These are phyloP conservation scores for Roridomyces roridus DNA, from an alignment of 768 basidiomycete species.

Conservation along the genomic window DNA sequence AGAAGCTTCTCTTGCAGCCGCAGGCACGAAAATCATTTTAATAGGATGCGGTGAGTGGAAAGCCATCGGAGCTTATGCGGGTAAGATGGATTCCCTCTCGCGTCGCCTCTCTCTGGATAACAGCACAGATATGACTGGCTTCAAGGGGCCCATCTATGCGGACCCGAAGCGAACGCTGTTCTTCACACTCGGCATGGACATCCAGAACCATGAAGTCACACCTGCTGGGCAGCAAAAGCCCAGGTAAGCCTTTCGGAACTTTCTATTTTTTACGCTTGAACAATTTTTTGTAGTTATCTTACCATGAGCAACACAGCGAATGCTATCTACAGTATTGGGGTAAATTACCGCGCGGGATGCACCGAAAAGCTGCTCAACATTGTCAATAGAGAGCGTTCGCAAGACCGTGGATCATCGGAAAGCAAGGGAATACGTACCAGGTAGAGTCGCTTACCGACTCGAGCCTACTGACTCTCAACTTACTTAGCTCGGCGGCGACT, in stretches of 20 bases:
- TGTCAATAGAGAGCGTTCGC: slow-evolving; percentile 42
- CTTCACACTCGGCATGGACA: slow-evolving; percentile 63
- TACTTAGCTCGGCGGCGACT: slow-evolving; percentile 65
- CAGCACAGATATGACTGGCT: slow-evolving; percentile 46
- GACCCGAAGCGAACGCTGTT: slow-evolving; percentile 69
- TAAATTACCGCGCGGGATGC: not conserved
- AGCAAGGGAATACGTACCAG: slow-evolving; percentile 60
- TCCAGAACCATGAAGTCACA: slow-evolving; percentile 50
- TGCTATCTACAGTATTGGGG: slow-evolving; percentile 42
- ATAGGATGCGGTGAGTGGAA: slow-evolving; percentile 68
- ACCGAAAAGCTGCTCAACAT: not conserved
- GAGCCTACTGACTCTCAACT: too few species aligned
- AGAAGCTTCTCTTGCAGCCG: slow-evolving; percentile 43
- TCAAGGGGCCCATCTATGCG: slow-evolving; percentile 60
- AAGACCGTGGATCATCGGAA: slow-evolving; percentile 55
- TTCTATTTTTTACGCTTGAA: too few species aligned
- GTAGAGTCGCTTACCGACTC: too few species aligned
- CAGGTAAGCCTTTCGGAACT: slow-evolving; percentile 16
- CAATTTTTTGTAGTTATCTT: slow-evolving; percentile 42
- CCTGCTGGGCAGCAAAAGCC: slow-evolving; percentile 50
- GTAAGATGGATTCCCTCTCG: too few species aligned
- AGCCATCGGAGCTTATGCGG: slow-evolving; percentile 54
- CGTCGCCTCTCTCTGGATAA: too few species aligned
- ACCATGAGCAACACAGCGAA: slow-evolving; percentile 35
- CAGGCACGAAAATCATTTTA: slow-evolving; percentile 49